Base-by-base conservation (phyloP, 1,284 basidiomycete genomes). In the Trametes sp. region DNA sequence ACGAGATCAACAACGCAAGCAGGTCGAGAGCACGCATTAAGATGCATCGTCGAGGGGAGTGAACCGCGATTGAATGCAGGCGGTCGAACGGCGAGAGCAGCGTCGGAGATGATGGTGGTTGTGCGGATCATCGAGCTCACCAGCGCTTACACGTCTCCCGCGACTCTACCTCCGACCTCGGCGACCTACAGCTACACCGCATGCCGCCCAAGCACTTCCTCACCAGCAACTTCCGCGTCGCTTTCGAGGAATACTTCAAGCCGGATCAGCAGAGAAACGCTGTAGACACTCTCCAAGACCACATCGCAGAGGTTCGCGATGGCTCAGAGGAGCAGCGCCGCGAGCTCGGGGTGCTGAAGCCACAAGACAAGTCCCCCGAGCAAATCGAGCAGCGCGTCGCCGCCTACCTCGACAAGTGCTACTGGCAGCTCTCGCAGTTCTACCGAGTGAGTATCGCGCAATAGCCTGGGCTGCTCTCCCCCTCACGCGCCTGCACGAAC, bases 401-500 rank as follows among this genome's bases (percentile, higher is more conserved):
- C 35, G 65, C 66, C 14, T 63, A 67, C 38, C 66, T 70, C n/a
- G 66, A 72, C 60, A 70, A 67, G 35, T 72, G 70, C 63, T 69
- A 72, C 57, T 72, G 69, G 69, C 70, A 72, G 61, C 63, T 72
- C 26, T 65, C 69, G 19, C 68, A 70, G 59, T 67, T 72, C 61
- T 66, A 70, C 46, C 52, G 67, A 41, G 70, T 72, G 53, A 57
- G 70, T 65, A 13, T 35, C 35, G 38, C 44, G 11, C 13, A 24
- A 35, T 9, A 11, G 33, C 23, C 16, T 50, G 31, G 31, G 31
- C 35, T 53, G 33, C 48, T 24, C 55, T 33, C 29, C 56, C 54
- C 50, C 54, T 59, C 60, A 57, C 60, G 50, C 59, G 36, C 44
- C 19, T 23, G 42, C 48, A 42, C 42, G 54, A 31, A 54, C 57